Base-by-base conservation (phyloP, 768 basidiomycete genomes). In the Lenzites betulinus region DNA sequence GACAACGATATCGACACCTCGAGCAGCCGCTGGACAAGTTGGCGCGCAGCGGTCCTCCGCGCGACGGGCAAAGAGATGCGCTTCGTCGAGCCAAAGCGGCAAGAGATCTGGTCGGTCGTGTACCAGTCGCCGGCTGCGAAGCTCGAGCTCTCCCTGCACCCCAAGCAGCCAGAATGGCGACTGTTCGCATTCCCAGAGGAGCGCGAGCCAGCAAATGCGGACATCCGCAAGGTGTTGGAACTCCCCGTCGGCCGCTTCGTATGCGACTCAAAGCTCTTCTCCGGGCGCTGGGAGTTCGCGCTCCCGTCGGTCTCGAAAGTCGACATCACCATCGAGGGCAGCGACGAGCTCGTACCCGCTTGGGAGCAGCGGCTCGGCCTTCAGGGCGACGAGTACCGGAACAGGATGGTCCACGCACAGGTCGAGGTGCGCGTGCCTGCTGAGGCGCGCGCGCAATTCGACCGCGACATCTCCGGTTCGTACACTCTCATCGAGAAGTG, bases 331-430 rank as follows among this genome's bases (percentile, higher is more conserved):
- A 80, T 97, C 36, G 74, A 84, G 64, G 89, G 89, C 7, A 70
- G 86, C 23, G 35, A 26, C 15, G 85, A 89, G 30, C 78, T 82
- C 7, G 89, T 93, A 0, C 89, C 91, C 11, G 86, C 89, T 6
- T 98, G 95, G 94, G 88, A 93, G 67, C 82, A 86, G 18, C 83
- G 87, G 26, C 80, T 98, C 28, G 95, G 94, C 7, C 76, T 97
- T 23, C 73, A 77, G 38, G 82, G 78, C 8, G 83, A 84, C 11
- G 81, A 86, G 43, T 87, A 87, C 74, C 85, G 81, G 58, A 85
- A 87, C 47, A 85, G 84, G 68, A 76, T 76, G 64, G 87, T 95
- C 15, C 84, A 87, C 71, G 83, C 90, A 0, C 76, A 81, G 54
- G 64, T 97, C 26, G 78, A 85, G 64, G 75, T 98, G 36, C 74